Conservation (phyloP, 1,139 yeast species). For the Taiozyma sp. region DNA sequence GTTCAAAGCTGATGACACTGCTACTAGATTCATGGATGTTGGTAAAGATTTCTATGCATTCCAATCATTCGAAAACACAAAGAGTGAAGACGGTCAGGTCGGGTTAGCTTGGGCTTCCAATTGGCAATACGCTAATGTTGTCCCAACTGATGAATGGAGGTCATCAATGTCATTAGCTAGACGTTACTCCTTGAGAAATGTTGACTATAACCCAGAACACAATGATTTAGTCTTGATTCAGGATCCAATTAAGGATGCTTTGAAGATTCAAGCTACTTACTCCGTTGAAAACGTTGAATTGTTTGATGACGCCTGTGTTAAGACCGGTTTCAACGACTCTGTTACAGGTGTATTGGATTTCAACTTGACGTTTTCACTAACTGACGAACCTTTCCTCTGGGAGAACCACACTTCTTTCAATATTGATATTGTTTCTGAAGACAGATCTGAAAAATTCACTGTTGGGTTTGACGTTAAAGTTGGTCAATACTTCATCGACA, state of each 20-base stretch:
- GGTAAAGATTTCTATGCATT: constrained; percentile 35
- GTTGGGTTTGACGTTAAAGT: constrained; percentile 15
- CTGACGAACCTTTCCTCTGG: not conserved
- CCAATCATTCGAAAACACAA: constrained; percentile 27
- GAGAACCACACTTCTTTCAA: constrained; percentile 6
- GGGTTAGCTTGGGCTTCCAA: constrained; percentile 38
- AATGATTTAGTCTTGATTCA: constrained; percentile 22
- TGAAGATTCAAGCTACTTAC: not conserved
- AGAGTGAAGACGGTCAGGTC: constrained; percentile 15
- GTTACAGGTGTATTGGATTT: constrained; percentile 16
- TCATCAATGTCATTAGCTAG: constrained; percentile 31
- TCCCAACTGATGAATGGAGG: constrained; percentile 31
- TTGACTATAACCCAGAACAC: constrained; percentile 22
- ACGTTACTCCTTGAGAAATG: constrained; percentile 25
- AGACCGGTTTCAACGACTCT: constrained; percentile 3
- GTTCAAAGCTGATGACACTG: constrained; percentile 27
- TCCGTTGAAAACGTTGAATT: not conserved
- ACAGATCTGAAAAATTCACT: constrained; percentile 10
- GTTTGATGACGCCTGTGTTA: not conserved
- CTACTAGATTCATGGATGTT: constrained; percentile 27
- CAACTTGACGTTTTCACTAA: constrained; percentile 13
- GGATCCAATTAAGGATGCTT: constrained; percentile 19
- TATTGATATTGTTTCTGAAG: constrained; percentile 10
- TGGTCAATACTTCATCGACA: constrained; percentile 15
- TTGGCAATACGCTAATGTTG: constrained; percentile 33